A percentile compares a stretch with the other conserved stretches of the same genome.
These are phyloP conservation scores for Blattamonas nauphoetae DNA, from an alignment of 78 protist genomes.

Conservation along the genomic window DNA sequence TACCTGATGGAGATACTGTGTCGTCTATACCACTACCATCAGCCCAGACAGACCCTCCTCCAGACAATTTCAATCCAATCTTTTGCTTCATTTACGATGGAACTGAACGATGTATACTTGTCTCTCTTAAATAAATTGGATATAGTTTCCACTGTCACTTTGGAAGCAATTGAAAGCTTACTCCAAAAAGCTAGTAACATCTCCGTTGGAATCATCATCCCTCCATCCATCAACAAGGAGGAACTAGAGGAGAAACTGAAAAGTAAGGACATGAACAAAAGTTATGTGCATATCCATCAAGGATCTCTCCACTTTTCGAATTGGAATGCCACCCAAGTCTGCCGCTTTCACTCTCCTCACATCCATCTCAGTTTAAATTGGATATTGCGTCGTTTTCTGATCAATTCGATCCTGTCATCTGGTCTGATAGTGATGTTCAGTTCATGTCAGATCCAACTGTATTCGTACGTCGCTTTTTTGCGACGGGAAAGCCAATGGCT, in stretches of 20 bases:
- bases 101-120: background rate
- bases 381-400: background rate
- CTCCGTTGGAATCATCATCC: background rate
- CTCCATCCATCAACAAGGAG: background rate
- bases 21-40: too few relatives aligned
- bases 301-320: background rate
- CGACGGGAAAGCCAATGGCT: background rate
- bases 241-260: background rate
- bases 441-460: background rate
- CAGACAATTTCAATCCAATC: background rate
- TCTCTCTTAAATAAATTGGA: background rate
- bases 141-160: background rate
- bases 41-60: too few relatives aligned
- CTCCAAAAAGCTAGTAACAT: background rate
- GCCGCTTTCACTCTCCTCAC: background rate
- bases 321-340: background rate
- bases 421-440: background rate
- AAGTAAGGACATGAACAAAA: background rate
- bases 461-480: background rate
- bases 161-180: background rate
- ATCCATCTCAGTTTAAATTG: background rate
- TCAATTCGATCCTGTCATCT: background rate
- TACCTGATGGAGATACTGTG: too few relatives aligned
- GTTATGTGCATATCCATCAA: background rate
- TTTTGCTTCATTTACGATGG: background rate